phyloP scores from a whole-genome alignment of 2,329 filamentous ascomycete genomes.

The Hymenoscyphus fructigenus region DNA sequence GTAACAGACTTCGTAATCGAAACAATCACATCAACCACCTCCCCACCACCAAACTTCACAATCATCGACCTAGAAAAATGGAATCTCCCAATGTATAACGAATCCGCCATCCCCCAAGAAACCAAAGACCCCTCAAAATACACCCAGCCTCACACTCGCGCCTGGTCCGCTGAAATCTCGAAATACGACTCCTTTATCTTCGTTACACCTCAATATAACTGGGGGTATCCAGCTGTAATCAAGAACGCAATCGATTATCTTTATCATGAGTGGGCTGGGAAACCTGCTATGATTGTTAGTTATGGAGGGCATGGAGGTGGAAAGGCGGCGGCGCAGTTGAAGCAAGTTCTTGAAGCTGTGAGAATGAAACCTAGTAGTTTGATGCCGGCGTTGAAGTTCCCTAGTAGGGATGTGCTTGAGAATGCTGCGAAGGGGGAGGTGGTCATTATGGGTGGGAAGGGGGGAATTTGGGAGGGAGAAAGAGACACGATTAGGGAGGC shows the following conservation, averaged over 20 bases:
- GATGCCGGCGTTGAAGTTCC: slow-evolving; percentile 35
- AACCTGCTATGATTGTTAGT: slow-evolving; percentile 45
- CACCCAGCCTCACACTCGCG: slow-evolving; percentile 37
- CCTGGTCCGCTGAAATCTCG: slow-evolving; percentile 40
- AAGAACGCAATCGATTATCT: slow-evolving; percentile 51
- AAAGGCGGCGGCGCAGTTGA: slow-evolving; percentile 40
- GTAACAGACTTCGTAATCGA: slow-evolving; percentile 38
- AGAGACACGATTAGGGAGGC: neutral
- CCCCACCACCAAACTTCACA: slow-evolving; percentile 25
- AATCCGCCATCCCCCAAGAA: slow-evolving; percentile 40
- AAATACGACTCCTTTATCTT: slow-evolving; percentile 43
- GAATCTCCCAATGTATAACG: slow-evolving; percentile 46
- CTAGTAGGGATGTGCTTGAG: slow-evolving; percentile 27
- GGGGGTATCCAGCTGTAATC: slow-evolving; percentile 43
- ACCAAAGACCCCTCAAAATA: slow-evolving; percentile 34
- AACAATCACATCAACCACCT: slow-evolving; percentile 23
- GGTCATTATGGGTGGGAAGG: slow-evolving; percentile 27
- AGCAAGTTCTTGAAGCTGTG: slow-evolving; percentile 37
- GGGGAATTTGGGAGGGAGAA: slow-evolving; percentile 15
- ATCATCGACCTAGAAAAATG: slow-evolving; percentile 37
- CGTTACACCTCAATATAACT: slow-evolving; percentile 47
- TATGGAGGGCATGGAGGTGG: slow-evolving; percentile 45
- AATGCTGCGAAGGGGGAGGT: slow-evolving; percentile 32
- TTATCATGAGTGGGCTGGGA: slow-evolving; percentile 47
- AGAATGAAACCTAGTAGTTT: slow-evolving; percentile 38